Evolutionary conservation across 192 early-diverging fungal genomes (phyloP), one percentile per base, ranked within the genome.

Genomic region (Podila epicladia): DNA sequence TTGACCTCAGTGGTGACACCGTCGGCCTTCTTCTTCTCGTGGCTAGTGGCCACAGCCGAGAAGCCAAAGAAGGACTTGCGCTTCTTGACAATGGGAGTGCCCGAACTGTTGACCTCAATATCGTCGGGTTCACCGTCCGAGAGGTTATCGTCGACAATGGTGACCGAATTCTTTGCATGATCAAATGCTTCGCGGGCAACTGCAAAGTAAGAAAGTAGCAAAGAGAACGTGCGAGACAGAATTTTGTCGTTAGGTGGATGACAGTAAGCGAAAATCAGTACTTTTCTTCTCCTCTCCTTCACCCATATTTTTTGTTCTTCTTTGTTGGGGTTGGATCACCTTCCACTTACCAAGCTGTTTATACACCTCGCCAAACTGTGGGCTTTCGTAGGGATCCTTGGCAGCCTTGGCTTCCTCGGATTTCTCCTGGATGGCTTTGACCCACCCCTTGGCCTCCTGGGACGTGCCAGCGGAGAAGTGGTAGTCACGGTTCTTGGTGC

Each of bases 31-130:
- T 58, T 80, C 71, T 73, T 80, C 22, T 73, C 77, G 29, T 80
- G 77, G 31, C 66, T 69, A 6, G 77, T 80, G 20, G 65, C 71
- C n/a, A 80, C 71, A 22, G 77, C 77, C 5, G 71, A 69, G 67
- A 80, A 80, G 12, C 71, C 77, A 65, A 80, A 73, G 77, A 73
- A 80, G 41, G 77, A 73, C 57, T 80, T 80, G 70, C 77, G 77
- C 48, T 80, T 80, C 77, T 80, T 80, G 61, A 80, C 67, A 20
- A 80, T 53, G 12, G 77, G 71, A 12, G 64, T 73, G 17, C 77
- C 77, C 4, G 53, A 55, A 55, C 67, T 68, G 57, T 80, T 65
- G 49, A 80, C 66, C 58, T 80, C 77, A 38, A 80, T 80, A 20
- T 80, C 77, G 20, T 80, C 77, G 20, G 77, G 77, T 35, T 80